phyloP scores from a whole-genome alignment of 2,329 filamentous ascomycete species.

The Podosphaera aphanis region DNA sequence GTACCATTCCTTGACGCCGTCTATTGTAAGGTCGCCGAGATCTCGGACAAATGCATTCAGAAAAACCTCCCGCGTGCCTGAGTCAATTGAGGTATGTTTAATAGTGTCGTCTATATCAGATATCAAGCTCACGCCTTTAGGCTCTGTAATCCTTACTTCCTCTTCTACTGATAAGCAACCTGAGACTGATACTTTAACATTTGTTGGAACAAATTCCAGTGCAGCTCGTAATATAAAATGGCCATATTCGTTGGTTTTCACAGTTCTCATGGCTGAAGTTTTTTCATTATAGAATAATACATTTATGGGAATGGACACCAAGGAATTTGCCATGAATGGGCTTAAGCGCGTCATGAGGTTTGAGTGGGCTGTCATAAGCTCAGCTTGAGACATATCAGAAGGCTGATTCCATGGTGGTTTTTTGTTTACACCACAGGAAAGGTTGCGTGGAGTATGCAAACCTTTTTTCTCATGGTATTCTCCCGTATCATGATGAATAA shows the following conservation, averaged over 20 bases:
- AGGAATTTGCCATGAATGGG: slow-evolving; percentile 72
- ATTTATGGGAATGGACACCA: slow-evolving; percentile 57
- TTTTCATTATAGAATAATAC: slow-evolving; percentile 85
- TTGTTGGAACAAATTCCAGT: slow-evolving; percentile 73
- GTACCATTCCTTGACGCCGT: slow-evolving; percentile 84
- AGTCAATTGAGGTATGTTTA: slow-evolving; percentile 77
- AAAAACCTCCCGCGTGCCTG: slow-evolving; percentile 81
- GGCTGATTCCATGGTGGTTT: slow-evolving; percentile 19
- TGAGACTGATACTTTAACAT: slow-evolving; percentile 67
- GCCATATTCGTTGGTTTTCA: slow-evolving; percentile 67
- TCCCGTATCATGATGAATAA: neutral
- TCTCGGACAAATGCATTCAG: slow-evolving; percentile 87
- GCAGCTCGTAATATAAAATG: slow-evolving; percentile 67
- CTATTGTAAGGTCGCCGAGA: slow-evolving; percentile 54
- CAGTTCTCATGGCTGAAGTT: slow-evolving; percentile 60
- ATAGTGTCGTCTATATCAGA: slow-evolving; percentile 97
- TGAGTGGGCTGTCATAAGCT: slow-evolving; percentile 58
- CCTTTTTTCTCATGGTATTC: neutral
- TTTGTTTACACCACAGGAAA: slow-evolving; percentile 14
- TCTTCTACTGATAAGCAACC: slow-evolving; percentile 66
- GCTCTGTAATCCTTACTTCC: slow-evolving; percentile 52
- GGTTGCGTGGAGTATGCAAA: neutral
- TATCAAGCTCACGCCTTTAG: slow-evolving; percentile 68
- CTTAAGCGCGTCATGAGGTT: slow-evolving; percentile 71
- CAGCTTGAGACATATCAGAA: slow-evolving; percentile 46